Evolutionary conservation across 306 rosid genomes (phyloP).

Genomic region (Fragaria iinumae): DNA sequence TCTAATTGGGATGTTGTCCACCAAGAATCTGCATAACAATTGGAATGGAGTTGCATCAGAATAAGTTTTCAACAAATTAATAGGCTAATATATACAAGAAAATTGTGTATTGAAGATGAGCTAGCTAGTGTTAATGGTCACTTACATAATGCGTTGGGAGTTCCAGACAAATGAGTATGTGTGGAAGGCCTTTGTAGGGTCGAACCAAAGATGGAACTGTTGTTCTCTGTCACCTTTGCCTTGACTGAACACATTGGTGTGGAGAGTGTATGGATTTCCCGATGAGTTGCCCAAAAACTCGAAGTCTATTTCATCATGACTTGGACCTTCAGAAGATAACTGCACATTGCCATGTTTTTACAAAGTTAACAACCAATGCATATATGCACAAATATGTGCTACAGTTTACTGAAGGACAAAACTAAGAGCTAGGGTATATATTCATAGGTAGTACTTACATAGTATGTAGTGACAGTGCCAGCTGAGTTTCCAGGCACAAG

Average conservation of each 20-base stretch:
- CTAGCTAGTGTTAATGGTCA: too few species aligned
- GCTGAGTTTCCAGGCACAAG: conserved; percentile 86
- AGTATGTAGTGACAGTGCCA: conserved; percentile 83
- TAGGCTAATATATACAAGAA: not conserved
- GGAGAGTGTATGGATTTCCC: conserved; percentile 41
- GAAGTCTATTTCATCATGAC: conserved; percentile 48
- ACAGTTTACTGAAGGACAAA: not conserved
- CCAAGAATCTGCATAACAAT: conserved; percentile 24
- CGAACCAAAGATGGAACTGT: conserved; percentile 50
- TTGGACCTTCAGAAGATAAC: conserved; percentile 67
- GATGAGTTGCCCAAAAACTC: conserved; percentile 49
- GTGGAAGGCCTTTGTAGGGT: conserved; percentile 49
- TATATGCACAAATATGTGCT: not conserved
- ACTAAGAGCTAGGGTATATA: too few species aligned
- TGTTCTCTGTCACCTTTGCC: conserved; percentile 48
- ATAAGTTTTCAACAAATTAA: not conserved
- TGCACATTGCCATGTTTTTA: conserved; percentile 12
- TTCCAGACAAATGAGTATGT: conserved; percentile 47
- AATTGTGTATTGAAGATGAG: not conserved
- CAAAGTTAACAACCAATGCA: not conserved
- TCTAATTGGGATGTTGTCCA: conserved; percentile 44
- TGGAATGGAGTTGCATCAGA: not conserved
- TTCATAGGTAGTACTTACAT: conserved; percentile 40
- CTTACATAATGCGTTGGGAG: conserved; percentile 41
- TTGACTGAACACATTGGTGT: conserved; percentile 43